Evolutionary conservation across 2,329 filamentous ascomycete genomes (phyloP).

Genomic region (Penicillium sp.): DNA sequence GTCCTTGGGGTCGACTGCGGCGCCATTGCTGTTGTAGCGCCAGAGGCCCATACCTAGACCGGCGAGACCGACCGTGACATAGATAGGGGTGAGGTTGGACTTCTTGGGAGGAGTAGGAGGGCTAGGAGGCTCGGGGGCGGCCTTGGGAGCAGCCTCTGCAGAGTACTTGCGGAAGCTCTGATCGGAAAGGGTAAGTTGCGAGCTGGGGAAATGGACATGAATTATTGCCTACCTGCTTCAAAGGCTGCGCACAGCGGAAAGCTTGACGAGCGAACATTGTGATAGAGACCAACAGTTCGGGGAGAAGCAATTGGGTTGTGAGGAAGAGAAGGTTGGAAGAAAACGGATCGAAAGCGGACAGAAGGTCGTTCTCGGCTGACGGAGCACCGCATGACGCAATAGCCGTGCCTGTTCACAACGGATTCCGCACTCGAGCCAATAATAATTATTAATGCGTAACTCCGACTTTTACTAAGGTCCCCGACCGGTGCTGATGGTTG

Average conservation of each 20-base stretch:
- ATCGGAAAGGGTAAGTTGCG: constrained; percentile 1
- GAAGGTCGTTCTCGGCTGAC: constrained; percentile 9
- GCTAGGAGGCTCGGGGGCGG: constrained; percentile 6
- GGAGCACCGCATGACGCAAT: constrained; percentile 31
- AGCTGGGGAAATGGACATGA: not conserved
- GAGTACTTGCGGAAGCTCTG: constrained; percentile 69
- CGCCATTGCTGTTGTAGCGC: constrained; percentile 40
- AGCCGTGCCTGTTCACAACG: constrained; percentile 12
- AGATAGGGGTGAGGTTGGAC: constrained; percentile 56
- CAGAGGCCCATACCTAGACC: constrained; percentile 53
- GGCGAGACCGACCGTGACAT: constrained; percentile 39
- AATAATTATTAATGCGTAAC: too few relatives aligned
- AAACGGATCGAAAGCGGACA: constrained; percentile 23
- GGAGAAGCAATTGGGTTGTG: constrained; percentile 9
- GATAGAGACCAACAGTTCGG: constrained; percentile 10
- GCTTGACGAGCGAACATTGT: constrained; percentile 64
- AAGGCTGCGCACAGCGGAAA: constrained; percentile 59
- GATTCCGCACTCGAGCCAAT: too few relatives aligned
- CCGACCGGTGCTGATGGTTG: too few relatives aligned
- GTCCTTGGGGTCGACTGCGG: constrained; percentile 30
- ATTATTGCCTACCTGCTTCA: constrained; percentile 54
- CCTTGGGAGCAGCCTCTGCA: constrained; percentile 43
- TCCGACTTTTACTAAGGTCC: too few relatives aligned
- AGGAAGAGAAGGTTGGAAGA: constrained; percentile 13
- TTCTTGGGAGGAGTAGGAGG: constrained; percentile 34